Base-by-base conservation (phyloP, 1,284 basidiomycete genomes). In the Coriolopsis trogii region DNA sequence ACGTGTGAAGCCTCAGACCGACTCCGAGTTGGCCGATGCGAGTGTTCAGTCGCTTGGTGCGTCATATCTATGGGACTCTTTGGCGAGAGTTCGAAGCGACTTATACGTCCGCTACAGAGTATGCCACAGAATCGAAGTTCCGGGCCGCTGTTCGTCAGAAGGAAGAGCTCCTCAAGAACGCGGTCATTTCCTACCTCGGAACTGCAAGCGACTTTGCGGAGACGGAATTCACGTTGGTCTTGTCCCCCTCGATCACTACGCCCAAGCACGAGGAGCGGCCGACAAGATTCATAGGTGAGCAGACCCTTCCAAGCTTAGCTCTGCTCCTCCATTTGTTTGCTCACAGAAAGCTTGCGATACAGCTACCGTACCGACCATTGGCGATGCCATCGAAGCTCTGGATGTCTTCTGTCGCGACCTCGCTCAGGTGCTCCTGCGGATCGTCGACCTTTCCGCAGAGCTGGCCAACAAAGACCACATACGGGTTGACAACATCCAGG, bases 321-420 rank as follows among this genome's bases (percentile, higher is more conserved):
- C n/a, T 18, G 21, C 6, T 26, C 34, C 26, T 16, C 36, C 23
- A 16, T 15, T 6, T 2, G 6, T 29, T 3, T 4, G 15, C 21
- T 23, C 21, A n/a, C n/a, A n/a, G n/a, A n/a, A n/a, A n/a, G n/a
- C n/a, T 31, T 23, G 12, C 4, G 20, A 4, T 25, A 33, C 31
- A 86, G 86, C 82, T 2, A 84, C 84, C 4, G 81, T 89, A 16
- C 91, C 93, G 7, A 90, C 87, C 0, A 73, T 95, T 9, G 88
- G 89, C 4, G 85, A 91, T 55, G 81, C 85, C 0, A 77, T 92
- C 18, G 82, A 85, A 26, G 84, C 88, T 0, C 71, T 95, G 28
- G 79, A 81, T 46, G 77, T 81, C 49, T 72, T 89, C 3, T 80
- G 82, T 31, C 74, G 73, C 10, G 79, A 85, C 44, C 80, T 95